These are phyloP conservation scores for Xerocomus potaroensis DNA, from an alignment of 768 basidiomycete species.

Conservation along the genomic window DNA sequence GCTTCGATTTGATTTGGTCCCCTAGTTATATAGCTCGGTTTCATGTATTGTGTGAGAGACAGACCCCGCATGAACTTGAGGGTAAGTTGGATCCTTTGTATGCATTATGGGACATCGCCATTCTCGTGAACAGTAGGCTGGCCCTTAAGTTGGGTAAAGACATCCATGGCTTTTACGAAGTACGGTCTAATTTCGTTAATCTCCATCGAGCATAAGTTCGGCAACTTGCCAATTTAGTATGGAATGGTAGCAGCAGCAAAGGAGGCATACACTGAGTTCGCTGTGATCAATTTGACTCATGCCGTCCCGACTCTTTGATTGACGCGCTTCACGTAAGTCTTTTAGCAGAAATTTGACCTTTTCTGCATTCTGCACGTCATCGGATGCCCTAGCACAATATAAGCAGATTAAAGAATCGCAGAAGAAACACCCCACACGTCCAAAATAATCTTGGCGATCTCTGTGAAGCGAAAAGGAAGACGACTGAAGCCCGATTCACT, in stretches of 20 bases:
- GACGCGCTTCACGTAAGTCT: slow-evolving; percentile 92
- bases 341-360: slow-evolving; percentile 82
- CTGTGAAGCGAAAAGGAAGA: slow-evolving; percentile 84
- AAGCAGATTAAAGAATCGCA: neutral
- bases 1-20: slow-evolving; percentile 4
- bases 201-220: slow-evolving; percentile 85
- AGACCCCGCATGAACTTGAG: too few relatives aligned
- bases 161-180: slow-evolving; percentile 77
- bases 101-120: slow-evolving; percentile 3
- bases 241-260: neutral
- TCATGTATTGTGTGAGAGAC: neutral
- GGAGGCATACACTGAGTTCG: slow-evolving; percentile 68
- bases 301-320: slow-evolving; percentile 90
- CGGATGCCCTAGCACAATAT: slow-evolving; percentile 61
- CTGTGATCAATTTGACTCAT: slow-evolving; percentile 75
- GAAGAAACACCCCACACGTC: slow-evolving; percentile 64
- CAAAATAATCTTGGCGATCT: slow-evolving; percentile 87
- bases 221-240: slow-evolving; percentile 46
- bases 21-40: neutral
- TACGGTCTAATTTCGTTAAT: slow-evolving; percentile 92
- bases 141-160: slow-evolving; percentile 54
- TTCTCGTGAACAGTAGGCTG: slow-evolving; percentile 10
- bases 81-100: neutral
- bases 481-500: slow-evolving; percentile 67
- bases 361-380: slow-evolving; percentile 84